Evolutionary conservation across 2,329 filamentous ascomycete species (phyloP).

Genomic region (Ampelomyces quisqualis): DNA sequence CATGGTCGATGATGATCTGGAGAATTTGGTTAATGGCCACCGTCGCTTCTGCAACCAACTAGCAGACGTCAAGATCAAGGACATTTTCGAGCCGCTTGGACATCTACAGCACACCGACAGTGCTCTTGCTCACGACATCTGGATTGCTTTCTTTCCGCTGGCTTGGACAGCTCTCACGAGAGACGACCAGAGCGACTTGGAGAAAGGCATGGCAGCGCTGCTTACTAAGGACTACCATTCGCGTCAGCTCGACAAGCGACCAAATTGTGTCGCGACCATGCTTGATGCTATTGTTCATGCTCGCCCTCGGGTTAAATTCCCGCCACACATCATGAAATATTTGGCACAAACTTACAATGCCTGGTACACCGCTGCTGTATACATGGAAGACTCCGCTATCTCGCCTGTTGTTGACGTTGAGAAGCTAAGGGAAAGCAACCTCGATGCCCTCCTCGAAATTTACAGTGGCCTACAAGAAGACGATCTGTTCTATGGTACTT

Average conservation of each 20-base stretch:
- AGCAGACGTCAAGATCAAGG: slow-evolving; percentile 80
- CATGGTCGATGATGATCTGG: slow-evolving; percentile 80
- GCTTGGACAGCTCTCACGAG: slow-evolving; percentile 87
- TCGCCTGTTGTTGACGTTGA: slow-evolving; percentile 81
- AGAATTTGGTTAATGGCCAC: slow-evolving; percentile 74
- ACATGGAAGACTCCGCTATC: slow-evolving; percentile 86
- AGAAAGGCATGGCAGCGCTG: slow-evolving; percentile 85
- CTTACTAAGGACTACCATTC: slow-evolving; percentile 95
- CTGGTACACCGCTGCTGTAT: slow-evolving; percentile 92
- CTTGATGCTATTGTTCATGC: slow-evolving; percentile 84
- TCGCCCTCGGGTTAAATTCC: slow-evolving; percentile 85
- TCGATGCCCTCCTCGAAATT: slow-evolving; percentile 92
- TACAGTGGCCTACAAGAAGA: slow-evolving; percentile 91
- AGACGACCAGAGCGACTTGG: slow-evolving; percentile 86
- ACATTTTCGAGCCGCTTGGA: slow-evolving; percentile 83
- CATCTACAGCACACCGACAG: slow-evolving; percentile 90
- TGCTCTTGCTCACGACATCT: slow-evolving; percentile 81
- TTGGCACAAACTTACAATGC: slow-evolving; percentile 90
- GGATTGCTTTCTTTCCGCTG: slow-evolving; percentile 87
- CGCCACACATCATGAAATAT: slow-evolving; percentile 94
- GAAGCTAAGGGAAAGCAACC: slow-evolving; percentile 84
- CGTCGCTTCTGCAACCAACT: slow-evolving; percentile 81
- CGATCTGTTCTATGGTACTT: slow-evolving; percentile 95
- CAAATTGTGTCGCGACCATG: slow-evolving; percentile 92
- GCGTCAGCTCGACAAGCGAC: slow-evolving; percentile 88